Percentiles rank a stretch among this genome's conserved stretches.
These are phyloP conservation scores for Dimocarpus longan DNA, from an alignment of 345 rosid genomes.

Conservation along the genomic window DNA sequence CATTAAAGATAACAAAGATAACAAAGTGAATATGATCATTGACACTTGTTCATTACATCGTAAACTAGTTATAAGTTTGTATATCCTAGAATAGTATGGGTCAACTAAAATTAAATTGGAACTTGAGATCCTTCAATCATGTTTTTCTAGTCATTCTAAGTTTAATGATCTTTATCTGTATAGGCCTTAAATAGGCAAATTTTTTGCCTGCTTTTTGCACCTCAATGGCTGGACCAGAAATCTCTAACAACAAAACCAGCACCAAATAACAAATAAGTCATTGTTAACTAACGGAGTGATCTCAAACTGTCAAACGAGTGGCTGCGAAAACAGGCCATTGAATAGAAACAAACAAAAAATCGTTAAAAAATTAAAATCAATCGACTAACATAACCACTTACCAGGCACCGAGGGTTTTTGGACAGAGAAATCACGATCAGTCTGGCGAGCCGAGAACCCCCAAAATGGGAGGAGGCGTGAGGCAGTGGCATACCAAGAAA, in stretches of 20 bases:
- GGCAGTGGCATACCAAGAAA: too few relatives aligned
- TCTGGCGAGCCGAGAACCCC: too few relatives aligned
- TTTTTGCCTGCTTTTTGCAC: not conserved
- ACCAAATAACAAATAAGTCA: not conserved
- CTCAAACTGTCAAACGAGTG: too few relatives aligned
- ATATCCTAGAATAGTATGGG: not conserved
- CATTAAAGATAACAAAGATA: not conserved
- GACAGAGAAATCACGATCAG: too few relatives aligned
- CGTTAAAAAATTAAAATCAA: too few relatives aligned
- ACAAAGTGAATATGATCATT: not conserved
- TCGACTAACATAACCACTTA: too few relatives aligned
- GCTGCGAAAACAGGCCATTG: too few relatives aligned
- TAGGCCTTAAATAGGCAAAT: not conserved
- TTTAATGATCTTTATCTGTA: not conserved
- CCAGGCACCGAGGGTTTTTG: too few relatives aligned
- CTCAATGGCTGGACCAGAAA: not conserved
- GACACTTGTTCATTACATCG: not conserved
- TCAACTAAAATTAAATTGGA: not conserved
- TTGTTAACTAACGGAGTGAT: not conserved
- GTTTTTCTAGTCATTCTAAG: not conserved
- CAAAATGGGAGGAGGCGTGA: too few relatives aligned
- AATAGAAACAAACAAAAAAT: too few relatives aligned
- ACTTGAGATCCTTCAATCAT: not conserved
- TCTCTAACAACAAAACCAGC: too few relatives aligned
- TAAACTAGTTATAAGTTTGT: not conserved